Evolutionary conservation across 2,329 filamentous ascomycete genomes (phyloP), one percentile per base, ranked within the genome.

Genomic region (Teratosphaeria destructans): DNA sequence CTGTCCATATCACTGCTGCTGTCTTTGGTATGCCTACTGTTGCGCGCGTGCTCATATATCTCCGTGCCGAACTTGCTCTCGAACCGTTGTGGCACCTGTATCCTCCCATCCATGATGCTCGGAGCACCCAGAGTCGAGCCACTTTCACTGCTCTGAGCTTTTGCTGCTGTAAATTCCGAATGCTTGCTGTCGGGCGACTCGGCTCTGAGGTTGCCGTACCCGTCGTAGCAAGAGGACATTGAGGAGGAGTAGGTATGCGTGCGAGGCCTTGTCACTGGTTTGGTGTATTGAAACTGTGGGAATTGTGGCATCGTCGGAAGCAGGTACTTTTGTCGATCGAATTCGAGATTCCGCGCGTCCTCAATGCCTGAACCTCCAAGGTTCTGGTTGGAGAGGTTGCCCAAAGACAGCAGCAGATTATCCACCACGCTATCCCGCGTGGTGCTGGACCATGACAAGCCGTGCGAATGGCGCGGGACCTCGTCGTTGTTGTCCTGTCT

Each of bases 401-500:
- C 93, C 64, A 99, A 85, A 49, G 92, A 96, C 65, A 94, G 80
- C 62, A 97, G 85, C 87, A 99, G 94, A 74, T 96, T 95, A 74
- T 94, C 88, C 61, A 99, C 90, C 66, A 99, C 85, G 39, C 92
- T 96, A 71, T 95, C 90, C 66, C 93, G 85, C 49, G 89, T 90
- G 63, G 89, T 85, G 55, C 88, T 84, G 56, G 86, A 86, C 68
- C 95, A 81, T 60, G 89, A 92, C 63, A 96, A 81, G 73, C 96
- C 92, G 78, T 96, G 92, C 55, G 88, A 90, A 75, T 92, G 68
- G 23, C 64, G 57, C 14, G 54, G 26, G 43, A 49, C 19, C 3
- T 16, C 14, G n/a, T 59, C 55, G 19, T 43, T 27, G 26, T 47
- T 59, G 52, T 57, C n/a, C 27, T 54, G 54, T 19, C 59, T 39